These are phyloP conservation scores for Hypoxylon sp. DNA, from an alignment of 2,329 filamentous ascomycete species.

Conservation along the genomic window DNA sequence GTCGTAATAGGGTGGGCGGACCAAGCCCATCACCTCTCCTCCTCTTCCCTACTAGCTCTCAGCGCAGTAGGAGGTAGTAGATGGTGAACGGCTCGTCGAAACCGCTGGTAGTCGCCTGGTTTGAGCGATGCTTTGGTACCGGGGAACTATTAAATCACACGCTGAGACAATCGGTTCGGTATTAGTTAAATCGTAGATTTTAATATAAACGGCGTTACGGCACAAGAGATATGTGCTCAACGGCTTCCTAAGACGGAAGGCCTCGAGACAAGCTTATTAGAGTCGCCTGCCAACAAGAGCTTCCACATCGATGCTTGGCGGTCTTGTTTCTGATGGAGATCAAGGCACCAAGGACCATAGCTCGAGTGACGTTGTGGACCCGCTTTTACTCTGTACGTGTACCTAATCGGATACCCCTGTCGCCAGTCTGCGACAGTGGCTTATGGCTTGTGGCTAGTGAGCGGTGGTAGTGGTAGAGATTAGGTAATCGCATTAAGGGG, in stretches of 20 bases:
- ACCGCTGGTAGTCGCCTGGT: background rate
- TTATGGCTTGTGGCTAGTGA: conserved; percentile 22
- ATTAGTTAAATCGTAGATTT: background rate
- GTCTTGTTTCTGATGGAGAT: conserved; percentile 16
- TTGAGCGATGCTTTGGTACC: conserved; percentile 8
- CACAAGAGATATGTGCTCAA: conserved; percentile 12
- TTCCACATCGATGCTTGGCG: conserved; percentile 22
- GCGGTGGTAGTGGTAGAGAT: background rate
- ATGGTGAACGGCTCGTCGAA: background rate
- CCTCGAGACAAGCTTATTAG: conserved; percentile 26
- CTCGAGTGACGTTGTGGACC: conserved; percentile 34
- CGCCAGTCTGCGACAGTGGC: background rate
- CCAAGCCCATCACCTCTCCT: conserved; percentile 18
- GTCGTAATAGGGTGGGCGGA: conserved; percentile 19
- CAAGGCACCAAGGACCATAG: conserved; percentile 5
- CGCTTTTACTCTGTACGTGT: conserved; percentile 31
- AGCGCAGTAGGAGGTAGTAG: conserved; percentile 1
- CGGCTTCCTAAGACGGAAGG: conserved; percentile 41
- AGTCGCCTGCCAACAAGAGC: conserved; percentile 11
- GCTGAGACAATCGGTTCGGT: background rate
- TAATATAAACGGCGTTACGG: conserved; percentile 1
- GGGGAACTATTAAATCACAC: background rate
- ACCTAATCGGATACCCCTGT: conserved; percentile 12
- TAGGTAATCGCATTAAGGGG: background rate
- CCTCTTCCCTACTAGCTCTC: conserved; percentile 8